phyloP scores from a whole-genome alignment of 306 rosid species.

The Pyrus betulifolia region DNA sequence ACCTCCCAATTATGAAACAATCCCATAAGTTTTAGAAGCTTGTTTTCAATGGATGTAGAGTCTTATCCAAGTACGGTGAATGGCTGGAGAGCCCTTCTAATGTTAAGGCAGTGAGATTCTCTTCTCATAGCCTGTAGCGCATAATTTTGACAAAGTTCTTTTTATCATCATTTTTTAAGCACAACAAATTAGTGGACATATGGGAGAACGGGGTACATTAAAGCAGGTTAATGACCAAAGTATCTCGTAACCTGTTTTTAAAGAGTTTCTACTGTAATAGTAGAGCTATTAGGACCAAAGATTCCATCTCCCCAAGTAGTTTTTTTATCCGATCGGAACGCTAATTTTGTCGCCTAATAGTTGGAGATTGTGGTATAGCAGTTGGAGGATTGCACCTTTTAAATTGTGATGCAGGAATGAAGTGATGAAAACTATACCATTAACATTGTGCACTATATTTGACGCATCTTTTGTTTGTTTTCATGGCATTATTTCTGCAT shows the following conservation, averaged over 20 bases:
- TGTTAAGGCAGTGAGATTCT: constrained; percentile 81
- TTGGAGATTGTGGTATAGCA: neutral
- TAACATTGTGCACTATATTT: constrained; percentile 5
- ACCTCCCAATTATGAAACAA: constrained; percentile 76
- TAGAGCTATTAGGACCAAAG: neutral
- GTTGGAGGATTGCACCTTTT: neutral
- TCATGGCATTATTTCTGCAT: neutral
- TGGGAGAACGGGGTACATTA: constrained; percentile 61
- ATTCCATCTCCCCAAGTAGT: neutral
- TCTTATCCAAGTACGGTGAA: constrained; percentile 78
- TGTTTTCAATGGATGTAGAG: constrained; percentile 94
- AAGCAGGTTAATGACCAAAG: constrained; percentile 47
- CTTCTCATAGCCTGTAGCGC: constrained; percentile 27
- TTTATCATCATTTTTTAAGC: constrained; percentile 39
- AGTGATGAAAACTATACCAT: constrained; percentile 27
- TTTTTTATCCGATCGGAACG: neutral
- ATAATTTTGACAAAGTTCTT: neutral
- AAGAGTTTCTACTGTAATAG: neutral
- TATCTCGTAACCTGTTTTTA: neutral
- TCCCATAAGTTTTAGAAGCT: constrained; percentile 58
- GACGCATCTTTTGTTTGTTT: neutral
- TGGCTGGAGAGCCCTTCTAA: constrained; percentile 88
- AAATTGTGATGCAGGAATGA: constrained; percentile 59
- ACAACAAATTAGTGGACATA: constrained; percentile 63
- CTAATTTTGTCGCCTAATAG: neutral